Percentiles rank a stretch among this genome's conserved stretches.
phyloP scores from a whole-genome alignment of 805 yeast species.

The Starmerella stigmatis region DNA sequence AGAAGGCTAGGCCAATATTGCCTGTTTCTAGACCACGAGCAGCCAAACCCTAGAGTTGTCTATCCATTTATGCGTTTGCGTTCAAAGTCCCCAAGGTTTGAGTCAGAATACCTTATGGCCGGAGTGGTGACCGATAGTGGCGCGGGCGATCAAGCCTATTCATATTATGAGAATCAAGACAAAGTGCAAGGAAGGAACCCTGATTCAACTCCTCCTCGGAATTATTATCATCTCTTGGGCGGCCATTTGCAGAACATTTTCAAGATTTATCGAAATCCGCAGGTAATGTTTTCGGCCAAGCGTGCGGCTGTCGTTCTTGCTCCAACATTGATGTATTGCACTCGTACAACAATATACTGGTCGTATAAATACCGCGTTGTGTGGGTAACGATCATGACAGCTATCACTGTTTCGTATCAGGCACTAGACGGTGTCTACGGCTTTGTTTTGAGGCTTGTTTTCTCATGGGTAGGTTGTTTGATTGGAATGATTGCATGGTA shows the following conservation, averaged over 20 bases:
- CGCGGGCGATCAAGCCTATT: background rate
- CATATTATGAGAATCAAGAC: conserved; percentile 2
- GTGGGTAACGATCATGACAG: conserved; percentile 29
- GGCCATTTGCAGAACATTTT: background rate
- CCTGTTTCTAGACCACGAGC: conserved; percentile 2
- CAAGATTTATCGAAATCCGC: conserved; percentile 1
- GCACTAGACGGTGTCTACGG: conserved; percentile 30
- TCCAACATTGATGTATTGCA: conserved; percentile 20
- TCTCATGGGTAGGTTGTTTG: conserved; percentile 26
- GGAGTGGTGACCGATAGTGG: background rate
- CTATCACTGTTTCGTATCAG: conserved; percentile 24
- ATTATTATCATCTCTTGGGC: conserved; percentile 22
- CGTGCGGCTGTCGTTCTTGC: conserved; percentile 20
- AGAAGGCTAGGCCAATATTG: conserved; percentile 10
- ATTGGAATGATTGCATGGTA: conserved; percentile 30
- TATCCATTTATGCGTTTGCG: conserved; percentile 11
- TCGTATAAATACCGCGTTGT: conserved; percentile 23
- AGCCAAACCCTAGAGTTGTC: conserved; percentile 3
- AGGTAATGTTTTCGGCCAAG: conserved; percentile 21
- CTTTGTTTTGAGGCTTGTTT: conserved; percentile 20
- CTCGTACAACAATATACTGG: conserved; percentile 24
- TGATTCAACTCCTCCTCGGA: conserved; percentile 27
- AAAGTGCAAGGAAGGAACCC: conserved; percentile 24
- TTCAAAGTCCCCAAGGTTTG: conserved; percentile 11
- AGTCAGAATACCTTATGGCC: conserved; percentile 7